These are phyloP conservation scores for Tetrapyrgos nigripes DNA, from an alignment of 1,284 basidiomycete species.

Conservation along the genomic window DNA sequence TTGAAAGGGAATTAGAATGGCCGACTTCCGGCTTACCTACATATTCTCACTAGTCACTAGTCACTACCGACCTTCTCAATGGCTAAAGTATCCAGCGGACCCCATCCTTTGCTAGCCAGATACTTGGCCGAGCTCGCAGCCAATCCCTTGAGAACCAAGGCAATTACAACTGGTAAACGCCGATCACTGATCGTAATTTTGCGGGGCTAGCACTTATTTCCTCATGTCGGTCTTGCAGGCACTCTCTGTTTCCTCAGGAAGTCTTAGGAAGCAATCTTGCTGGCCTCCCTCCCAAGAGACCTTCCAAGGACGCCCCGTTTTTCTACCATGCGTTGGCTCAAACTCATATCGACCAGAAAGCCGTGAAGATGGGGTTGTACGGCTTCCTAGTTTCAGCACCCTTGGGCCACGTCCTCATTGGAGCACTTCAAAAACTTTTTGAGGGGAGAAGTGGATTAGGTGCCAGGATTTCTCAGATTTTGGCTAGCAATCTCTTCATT, in stretches of 20 bases:
- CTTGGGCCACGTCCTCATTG: slow-evolving; percentile 77
- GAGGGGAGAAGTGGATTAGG: slow-evolving; percentile 74
- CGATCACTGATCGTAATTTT: slow-evolving; percentile 1
- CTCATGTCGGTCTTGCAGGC: slow-evolving; percentile 45
- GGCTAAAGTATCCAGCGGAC: slow-evolving; percentile 33
- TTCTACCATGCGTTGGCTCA: slow-evolving; percentile 59
- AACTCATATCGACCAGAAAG: slow-evolving; percentile 65
- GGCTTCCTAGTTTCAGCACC: slow-evolving; percentile 89
- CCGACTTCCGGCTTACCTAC: too few relatives aligned
- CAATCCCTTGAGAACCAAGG: slow-evolving; percentile 79
- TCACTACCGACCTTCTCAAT: too few relatives aligned
- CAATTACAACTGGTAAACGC: slow-evolving; percentile 65
- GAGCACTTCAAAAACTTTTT: slow-evolving; percentile 76
- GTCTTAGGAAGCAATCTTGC: slow-evolving; percentile 78
- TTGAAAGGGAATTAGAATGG: too few relatives aligned
- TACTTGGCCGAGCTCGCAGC: slow-evolving; percentile 69
- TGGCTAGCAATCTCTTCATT: slow-evolving; percentile 81
- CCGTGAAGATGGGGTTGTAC: slow-evolving; percentile 85
- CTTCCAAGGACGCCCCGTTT: slow-evolving; percentile 59
- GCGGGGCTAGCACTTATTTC: slow-evolving; percentile 5
- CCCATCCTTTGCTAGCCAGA: slow-evolving; percentile 62
- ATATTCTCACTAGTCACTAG: too few relatives aligned
- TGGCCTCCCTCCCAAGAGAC: slow-evolving; percentile 55
- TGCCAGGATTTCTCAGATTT: slow-evolving; percentile 76
- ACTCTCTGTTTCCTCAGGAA: slow-evolving; percentile 82